Percentiles rank a stretch among this genome's conserved stretches.
phyloP scores from a whole-genome alignment of 306 rosid species.

The Cicer judaicum region DNA sequence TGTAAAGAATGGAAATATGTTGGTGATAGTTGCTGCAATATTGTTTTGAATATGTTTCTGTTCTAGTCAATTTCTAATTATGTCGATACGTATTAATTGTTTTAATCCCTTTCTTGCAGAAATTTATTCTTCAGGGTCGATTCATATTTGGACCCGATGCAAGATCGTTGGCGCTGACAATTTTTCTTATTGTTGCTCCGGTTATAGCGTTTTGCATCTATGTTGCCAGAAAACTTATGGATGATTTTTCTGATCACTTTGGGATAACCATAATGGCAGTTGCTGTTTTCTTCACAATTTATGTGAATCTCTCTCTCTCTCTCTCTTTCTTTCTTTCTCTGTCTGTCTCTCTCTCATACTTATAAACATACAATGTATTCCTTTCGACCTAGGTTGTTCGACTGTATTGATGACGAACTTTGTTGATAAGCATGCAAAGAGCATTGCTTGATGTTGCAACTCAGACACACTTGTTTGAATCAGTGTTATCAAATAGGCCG shows the following conservation, averaged over 20 bases:
- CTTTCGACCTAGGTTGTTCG: conserved; percentile 16
- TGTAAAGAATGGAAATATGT: conserved; percentile 5
- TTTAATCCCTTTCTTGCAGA: conserved; percentile 61
- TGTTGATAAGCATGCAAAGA: conserved; percentile 16
- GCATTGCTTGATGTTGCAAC: conserved; percentile 4
- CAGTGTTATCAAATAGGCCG: too few species aligned
- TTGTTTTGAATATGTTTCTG: background rate
- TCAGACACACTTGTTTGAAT: background rate
- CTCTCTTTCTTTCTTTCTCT: background rate
- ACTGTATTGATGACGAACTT: conserved; percentile 14
- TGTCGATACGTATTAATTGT: conserved; percentile 22
- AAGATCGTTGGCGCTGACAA: conserved; percentile 82
- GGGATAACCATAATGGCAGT: conserved; percentile 67
- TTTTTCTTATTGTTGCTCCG: conserved; percentile 87
- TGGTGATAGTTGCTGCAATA: background rate
- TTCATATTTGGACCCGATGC: conserved; percentile 97
- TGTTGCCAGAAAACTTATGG: conserved; percentile 83
- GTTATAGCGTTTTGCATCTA: conserved; percentile 75
- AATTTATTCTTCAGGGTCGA: conserved; percentile 89
- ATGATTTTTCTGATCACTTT: conserved; percentile 70
- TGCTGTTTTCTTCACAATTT: conserved; percentile 69
- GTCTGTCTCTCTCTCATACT: background rate
- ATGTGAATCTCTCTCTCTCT: conserved; percentile 62
- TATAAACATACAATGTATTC: background rate
- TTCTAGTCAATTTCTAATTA: conserved; percentile 12